Percentiles rank a stretch among this genome's conserved stretches.
Evolutionary conservation across 495 filamentous ascomycete genomes (phyloP).

Genomic region (Aspergillus diversus): DNA sequence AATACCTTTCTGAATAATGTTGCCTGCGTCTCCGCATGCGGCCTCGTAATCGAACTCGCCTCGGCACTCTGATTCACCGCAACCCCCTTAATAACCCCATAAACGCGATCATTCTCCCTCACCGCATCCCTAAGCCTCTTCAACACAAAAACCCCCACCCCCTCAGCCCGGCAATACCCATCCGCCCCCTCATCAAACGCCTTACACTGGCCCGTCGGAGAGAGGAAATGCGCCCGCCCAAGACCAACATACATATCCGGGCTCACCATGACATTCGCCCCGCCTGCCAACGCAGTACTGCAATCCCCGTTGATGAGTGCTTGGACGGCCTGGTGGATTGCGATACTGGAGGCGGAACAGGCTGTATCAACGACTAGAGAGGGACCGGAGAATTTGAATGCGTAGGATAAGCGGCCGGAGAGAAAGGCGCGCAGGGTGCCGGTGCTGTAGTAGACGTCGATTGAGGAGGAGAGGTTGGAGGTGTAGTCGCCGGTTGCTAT

Average conservation of each 20-base stretch:
- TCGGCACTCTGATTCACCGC: conserved; percentile 48
- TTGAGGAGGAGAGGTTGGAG: conserved; percentile 25
- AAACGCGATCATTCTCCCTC: conserved; percentile 47
- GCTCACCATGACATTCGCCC: conserved; percentile 65
- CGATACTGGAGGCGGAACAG: conserved; percentile 65
- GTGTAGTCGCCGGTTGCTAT: conserved; percentile 36
- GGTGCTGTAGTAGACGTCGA: conserved; percentile 29
- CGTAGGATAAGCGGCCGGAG: conserved; percentile 56
- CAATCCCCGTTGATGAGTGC: conserved; percentile 68
- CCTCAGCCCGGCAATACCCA: conserved; percentile 67
- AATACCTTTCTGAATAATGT: conserved; percentile 49
- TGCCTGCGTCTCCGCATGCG: conserved; percentile 53
- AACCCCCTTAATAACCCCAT: conserved; percentile 35
- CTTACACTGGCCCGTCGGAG: conserved; percentile 66
- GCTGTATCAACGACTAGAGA: conserved; percentile 76
- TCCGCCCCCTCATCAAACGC: conserved; percentile 70
- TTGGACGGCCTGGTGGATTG: conserved; percentile 60
- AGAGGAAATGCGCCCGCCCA: conserved; percentile 68
- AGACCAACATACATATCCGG: conserved; percentile 72
- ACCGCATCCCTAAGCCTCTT: conserved; percentile 49
- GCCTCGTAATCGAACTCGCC: conserved; percentile 49
- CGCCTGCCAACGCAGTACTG: conserved; percentile 72
- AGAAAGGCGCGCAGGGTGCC: conserved; percentile 32
- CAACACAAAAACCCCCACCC: conserved; percentile 43
- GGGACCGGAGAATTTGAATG: conserved; percentile 73